Evolutionary conservation across 805 yeast genomes (phyloP), one percentile per base, ranked within the genome.

Genomic region (Sporopachydermia lactativora): DNA sequence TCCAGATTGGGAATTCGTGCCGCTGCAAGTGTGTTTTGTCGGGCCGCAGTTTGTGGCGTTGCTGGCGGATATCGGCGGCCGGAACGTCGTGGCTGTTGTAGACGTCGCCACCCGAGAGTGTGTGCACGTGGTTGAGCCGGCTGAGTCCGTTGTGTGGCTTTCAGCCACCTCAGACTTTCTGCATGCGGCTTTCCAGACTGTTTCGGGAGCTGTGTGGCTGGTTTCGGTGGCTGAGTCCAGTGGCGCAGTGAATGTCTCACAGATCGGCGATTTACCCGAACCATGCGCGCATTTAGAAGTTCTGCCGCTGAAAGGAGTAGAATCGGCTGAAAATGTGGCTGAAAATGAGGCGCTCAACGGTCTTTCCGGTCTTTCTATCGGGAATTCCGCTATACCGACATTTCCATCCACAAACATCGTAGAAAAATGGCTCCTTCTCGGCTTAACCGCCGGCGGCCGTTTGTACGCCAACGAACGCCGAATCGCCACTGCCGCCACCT

Each of bases 401-500:
- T 24, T 24, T 24, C 31, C 31, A 24, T 41, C 14, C 15, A 24
- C 11, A 38, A 39, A 39, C 4, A 38, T 42, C 13, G 76, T 77
- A 0, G n/a, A n/a, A n/a, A n/a, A n/a, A n/a, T n/a, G n/a, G n/a
- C n/a, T n/a, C n/a, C n/a, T n/a, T n/a, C 81, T 84, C 54, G 97
- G 96, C 41, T 59, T 89, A 18, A 70, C 94, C 0, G 60, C 71
- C 3, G 74, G 68, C 46, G 96, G 96, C 42, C 81, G 80, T 51
- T 60, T 92, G 11, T 84, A 64, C 54, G 77, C 76, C 3, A 75
- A 79, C 47, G 68, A 68, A 1, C 61, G 65, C 13, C 75, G 71
- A 44, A 55, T 86, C 11, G 68, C 82, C 1, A 65, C 73, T 3
- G 85, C 89, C 11, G 88, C 84, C 11, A 88, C 97, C 0, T 88